Evolutionary conservation across 176 grass and related monocot genomes (phyloP).

Genomic region (Zea luxurians): DNA sequence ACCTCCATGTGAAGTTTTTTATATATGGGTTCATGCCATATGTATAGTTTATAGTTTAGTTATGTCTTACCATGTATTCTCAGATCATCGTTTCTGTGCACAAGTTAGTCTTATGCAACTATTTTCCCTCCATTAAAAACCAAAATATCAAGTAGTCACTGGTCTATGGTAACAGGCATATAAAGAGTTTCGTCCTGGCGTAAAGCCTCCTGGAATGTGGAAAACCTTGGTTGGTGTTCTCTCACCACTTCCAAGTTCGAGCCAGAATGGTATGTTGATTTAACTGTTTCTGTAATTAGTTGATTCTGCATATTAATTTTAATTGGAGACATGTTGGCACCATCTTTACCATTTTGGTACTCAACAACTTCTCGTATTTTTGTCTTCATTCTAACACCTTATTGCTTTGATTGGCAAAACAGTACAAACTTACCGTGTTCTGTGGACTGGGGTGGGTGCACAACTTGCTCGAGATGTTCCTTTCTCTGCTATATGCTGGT

Average conservation of each 20-base stretch:
- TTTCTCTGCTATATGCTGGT: constrained; percentile 97
- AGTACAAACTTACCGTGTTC: constrained; percentile 78
- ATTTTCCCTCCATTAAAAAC: neutral
- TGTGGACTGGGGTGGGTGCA: constrained; percentile 95
- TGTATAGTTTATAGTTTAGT: neutral
- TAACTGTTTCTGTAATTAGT: neutral
- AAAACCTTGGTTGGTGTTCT: constrained; percentile 83
- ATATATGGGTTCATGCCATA: neutral
- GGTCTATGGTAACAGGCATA: constrained; percentile 61
- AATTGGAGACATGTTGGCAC: neutral
- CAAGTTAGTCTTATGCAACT: neutral
- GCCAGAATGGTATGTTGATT: constrained; percentile 56
- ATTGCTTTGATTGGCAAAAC: constrained; percentile 32
- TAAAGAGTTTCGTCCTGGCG: constrained; percentile 82
- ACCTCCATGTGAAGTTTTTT: constrained; percentile 9
- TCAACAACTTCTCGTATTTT: neutral
- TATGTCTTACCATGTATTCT: neutral
- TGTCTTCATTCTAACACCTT: constrained; percentile 14
- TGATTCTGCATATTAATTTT: neutral
- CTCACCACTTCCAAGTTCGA: constrained; percentile 61
- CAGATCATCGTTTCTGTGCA: neutral
- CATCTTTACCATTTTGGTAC: neutral
- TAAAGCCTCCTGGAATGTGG: constrained; percentile 94
- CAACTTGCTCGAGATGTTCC: constrained; percentile 95
- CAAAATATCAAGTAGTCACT: constrained; percentile 23